phyloP scores from a whole-genome alignment of 495 filamentous ascomycete species.

The Hypoxylon lienhwacheense region DNA sequence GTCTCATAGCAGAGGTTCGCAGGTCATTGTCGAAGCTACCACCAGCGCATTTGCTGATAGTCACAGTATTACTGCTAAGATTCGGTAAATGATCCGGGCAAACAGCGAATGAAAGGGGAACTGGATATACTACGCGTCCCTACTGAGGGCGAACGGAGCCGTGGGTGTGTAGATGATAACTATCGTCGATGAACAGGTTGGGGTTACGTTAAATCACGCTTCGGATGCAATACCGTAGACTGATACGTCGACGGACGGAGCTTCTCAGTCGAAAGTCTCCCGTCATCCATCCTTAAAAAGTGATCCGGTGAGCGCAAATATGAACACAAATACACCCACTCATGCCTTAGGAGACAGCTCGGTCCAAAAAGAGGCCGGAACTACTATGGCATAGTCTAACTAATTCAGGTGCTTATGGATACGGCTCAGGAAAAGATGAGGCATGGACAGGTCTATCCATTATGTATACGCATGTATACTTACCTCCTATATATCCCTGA shows the following conservation, averaged over 20 bases:
- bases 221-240: constrained; percentile 33
- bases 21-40: constrained; percentile 56
- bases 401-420: no score
- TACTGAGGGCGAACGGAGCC: constrained; percentile 57
- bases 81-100: constrained; percentile 57
- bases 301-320: no score
- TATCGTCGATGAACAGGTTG: constrained; percentile 56
- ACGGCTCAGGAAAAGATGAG: not conserved
- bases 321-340: no score
- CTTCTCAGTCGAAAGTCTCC: constrained; percentile 10
- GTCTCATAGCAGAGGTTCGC: constrained; percentile 58
- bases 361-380: no score
- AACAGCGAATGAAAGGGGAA: constrained; percentile 51
- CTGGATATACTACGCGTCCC: constrained; percentile 66
- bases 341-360: no score
- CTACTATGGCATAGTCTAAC: no score
- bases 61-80: constrained; percentile 61
- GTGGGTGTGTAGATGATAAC: constrained; percentile 70
- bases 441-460: not conserved
- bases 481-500: no score
- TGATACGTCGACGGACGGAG: constrained; percentile 13
- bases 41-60: constrained; percentile 57
- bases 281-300: no score
- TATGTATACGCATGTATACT: no score
- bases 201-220: constrained; percentile 1